phyloP scores from a whole-genome alignment of 306 rosid genomes.

The Rubus parviflorus region DNA sequence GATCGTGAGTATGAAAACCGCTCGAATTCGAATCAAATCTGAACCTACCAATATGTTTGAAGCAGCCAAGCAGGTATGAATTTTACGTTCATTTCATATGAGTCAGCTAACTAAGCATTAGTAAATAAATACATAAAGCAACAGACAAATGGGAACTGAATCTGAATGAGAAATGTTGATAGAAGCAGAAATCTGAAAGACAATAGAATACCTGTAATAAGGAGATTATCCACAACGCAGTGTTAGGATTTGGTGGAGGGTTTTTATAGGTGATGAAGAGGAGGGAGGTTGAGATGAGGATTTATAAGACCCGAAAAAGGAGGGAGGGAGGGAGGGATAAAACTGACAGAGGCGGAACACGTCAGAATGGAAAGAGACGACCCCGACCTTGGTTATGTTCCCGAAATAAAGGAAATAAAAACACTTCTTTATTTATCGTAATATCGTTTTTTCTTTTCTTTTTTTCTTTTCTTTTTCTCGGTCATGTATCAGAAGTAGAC shows the following conservation, averaged over 20 bases:
- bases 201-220: background rate
- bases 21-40: background rate
- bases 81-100: background rate
- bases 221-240: background rate
- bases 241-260: background rate
- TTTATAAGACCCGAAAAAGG: slow-evolving; percentile 38
- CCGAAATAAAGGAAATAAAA: slow-evolving; percentile 2
- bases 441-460: background rate
- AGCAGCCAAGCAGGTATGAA: no score
- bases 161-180: background rate
- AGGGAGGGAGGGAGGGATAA: slow-evolving; percentile 36
- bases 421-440: background rate
- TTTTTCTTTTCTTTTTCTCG: background rate
- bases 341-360: slow-evolving; percentile 32
- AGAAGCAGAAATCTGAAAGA: background rate
- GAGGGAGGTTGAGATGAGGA: slow-evolving; percentile 5
- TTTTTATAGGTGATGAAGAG: background rate
- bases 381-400: slow-evolving; percentile 10
- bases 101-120: background rate
- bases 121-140: background rate
- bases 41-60: background rate
- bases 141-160: background rate
- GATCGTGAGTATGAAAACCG: background rate
- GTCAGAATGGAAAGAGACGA: slow-evolving; percentile 23
- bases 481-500: background rate